Conservation (phyloP, 2,329 filamentous ascomycete species). For the Blastomyces silverae region DNA sequence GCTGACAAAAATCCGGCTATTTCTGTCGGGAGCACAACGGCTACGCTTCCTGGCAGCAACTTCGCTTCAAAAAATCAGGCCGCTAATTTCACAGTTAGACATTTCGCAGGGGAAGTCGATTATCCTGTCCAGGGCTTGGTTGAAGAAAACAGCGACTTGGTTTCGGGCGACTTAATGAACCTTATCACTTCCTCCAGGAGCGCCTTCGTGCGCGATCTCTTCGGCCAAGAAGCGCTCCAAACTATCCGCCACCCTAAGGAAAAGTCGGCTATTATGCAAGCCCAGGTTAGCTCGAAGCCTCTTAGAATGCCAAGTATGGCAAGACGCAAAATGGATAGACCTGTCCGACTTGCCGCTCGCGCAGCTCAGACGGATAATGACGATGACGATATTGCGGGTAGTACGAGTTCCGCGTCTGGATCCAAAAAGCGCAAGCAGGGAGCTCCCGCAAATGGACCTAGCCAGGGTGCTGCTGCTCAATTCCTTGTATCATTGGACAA, state of each 20-base stretch:
- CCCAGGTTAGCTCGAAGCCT: conserved; percentile 91
- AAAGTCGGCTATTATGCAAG: conserved; percentile 84
- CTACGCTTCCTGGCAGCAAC: conserved; percentile 78
- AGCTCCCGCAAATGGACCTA: conserved; percentile 36
- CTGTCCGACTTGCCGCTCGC: conserved; percentile 39
- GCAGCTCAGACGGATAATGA: conserved; percentile 23
- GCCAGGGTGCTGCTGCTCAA: conserved; percentile 86
- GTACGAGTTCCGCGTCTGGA: conserved; percentile 26
- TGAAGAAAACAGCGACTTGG: conserved; percentile 93
- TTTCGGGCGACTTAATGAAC: conserved; percentile 93
- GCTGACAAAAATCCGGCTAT: conserved; percentile 92
- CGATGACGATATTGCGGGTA: conserved; percentile 21
- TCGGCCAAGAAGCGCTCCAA: conserved; percentile 91
- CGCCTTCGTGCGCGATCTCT: conserved; percentile 79
- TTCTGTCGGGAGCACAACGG: conserved; percentile 64
- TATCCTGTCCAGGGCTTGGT: conserved; percentile 81
- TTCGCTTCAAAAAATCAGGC: conserved; percentile 76
- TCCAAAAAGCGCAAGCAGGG: conserved; percentile 27
- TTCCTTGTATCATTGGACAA: conserved; percentile 86
- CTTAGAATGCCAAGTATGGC: conserved; percentile 89
- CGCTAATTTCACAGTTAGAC: conserved; percentile 80
- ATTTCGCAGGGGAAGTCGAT: conserved; percentile 94
- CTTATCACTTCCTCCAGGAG: conserved; percentile 83
- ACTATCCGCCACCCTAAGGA: conserved; percentile 92
- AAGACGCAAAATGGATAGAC: conserved; percentile 60